Base-by-base conservation (phyloP, 2,329 filamentous ascomycete species). In the Trichoderma sp. region DNA sequence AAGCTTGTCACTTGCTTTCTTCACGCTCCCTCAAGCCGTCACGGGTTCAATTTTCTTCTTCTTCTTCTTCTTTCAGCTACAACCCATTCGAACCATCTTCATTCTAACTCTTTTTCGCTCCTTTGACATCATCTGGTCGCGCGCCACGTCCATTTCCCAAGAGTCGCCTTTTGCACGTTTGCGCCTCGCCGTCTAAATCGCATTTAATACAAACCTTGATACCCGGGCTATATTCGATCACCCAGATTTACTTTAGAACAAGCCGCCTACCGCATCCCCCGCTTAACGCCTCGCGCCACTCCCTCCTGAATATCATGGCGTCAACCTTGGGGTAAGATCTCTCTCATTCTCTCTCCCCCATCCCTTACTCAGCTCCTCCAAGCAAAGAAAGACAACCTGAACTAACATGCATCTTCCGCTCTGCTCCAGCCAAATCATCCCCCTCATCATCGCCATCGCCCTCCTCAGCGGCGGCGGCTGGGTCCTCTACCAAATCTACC, bases 401-500 rank as follows among this genome's bases (percentile, higher is more conserved):
- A 43, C 65, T 68, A 32, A 68, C 36, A 60, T 24, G n/a, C 60
- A 56, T 21, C 30, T 21, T 18, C 18, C 15, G 5, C 18, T 3
- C 69, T 9, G 12, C 24, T 30, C n/a, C 75, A 90, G 88, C 74
- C 84, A 91, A 78, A 81, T 94, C 47, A 76, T 93, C 32, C 92
- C 92, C 6, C 86, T 94, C 62, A 71, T 93, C 71, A 84, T 93
- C 76, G 85, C 91, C 72, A 83, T 92, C 85, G 85, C 91, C 73
- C 84, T 93, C 77, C 79, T 93, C 32, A 86, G 81, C 73, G 86
- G 83, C 70, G 79, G 87, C 60, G 91, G 85, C 71, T 93, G 89
- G 82, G 84, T 95, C 72, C 87, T 88, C 73, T 94, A 93, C 81
- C 90, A 93, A 73, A 86, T 94, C 79, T 94, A 92, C 82, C 81